A percentile compares a stretch with the other conserved stretches of the same genome.
Conservation (phyloP, 805 yeast genomes). For the Candida easanensis region DNA sequence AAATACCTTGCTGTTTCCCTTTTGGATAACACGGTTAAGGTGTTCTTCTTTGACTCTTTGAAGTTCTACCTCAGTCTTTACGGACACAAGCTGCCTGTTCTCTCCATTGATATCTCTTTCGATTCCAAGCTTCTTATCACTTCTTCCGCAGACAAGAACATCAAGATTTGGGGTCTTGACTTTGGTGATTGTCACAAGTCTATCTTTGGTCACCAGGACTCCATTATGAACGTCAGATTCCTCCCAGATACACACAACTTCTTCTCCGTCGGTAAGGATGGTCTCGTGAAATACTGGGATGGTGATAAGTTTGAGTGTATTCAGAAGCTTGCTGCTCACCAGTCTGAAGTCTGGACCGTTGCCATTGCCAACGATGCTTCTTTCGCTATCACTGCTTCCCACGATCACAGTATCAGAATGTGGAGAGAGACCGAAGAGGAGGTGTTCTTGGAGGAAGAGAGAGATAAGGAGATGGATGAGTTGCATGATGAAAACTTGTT, state of each 20-base stretch:
- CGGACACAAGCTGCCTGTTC: constrained; percentile 95
- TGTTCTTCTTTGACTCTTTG: constrained; percentile 81
- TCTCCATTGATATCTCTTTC: constrained; percentile 84
- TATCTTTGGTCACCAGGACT: constrained; percentile 94
- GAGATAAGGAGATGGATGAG: constrained; percentile 94
- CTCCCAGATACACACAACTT: constrained; percentile 85
- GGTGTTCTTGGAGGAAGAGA: constrained; percentile 94
- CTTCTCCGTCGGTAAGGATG: constrained; percentile 88
- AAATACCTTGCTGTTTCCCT: constrained; percentile 79
- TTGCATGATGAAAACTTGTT: constrained; percentile 79
- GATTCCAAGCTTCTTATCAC: constrained; percentile 89
- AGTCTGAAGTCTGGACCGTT: constrained; percentile 90
- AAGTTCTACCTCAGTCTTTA: constrained; percentile 86
- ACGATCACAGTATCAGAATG: constrained; percentile 89
- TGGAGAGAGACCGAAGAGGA: constrained; percentile 95
- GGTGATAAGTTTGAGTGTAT: constrained; percentile 95
- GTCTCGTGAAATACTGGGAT: constrained; percentile 92
- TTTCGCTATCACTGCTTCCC: constrained; percentile 78
- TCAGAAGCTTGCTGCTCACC: constrained; percentile 84
- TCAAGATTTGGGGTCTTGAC: constrained; percentile 97
- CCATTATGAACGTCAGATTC: constrained; percentile 85
- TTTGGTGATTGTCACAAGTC: constrained; percentile 99
- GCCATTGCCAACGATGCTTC: constrained; percentile 73
- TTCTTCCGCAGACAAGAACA: constrained; percentile 95
- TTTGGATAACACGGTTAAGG: constrained; percentile 93